phyloP scores from a whole-genome alignment of 73 alveolate genomes.

The Breviolum minutum region DNA sequence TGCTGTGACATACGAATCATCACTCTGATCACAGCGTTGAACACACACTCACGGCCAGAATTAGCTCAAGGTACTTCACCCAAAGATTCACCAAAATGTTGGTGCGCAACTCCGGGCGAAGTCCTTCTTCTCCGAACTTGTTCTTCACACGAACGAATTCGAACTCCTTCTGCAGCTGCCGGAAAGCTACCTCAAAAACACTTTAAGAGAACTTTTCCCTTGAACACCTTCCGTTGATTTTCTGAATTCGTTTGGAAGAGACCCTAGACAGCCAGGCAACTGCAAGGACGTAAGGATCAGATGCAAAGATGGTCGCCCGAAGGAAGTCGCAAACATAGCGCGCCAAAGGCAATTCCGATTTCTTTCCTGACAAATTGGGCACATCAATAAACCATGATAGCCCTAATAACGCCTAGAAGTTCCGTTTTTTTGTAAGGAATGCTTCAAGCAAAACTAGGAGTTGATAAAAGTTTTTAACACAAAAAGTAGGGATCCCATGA shows the following conservation, averaged over 20 bases:
- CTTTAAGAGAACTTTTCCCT: background rate
- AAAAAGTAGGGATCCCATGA: too few relatives aligned
- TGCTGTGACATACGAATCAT: background rate
- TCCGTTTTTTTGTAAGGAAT: too few relatives aligned
- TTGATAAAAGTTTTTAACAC: too few relatives aligned
- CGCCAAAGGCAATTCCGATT: too few relatives aligned
- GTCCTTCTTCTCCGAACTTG: background rate
- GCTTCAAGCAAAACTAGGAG: too few relatives aligned
- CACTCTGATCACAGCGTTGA: background rate
- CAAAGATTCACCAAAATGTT: constrained; percentile 1
- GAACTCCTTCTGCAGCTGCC: constrained; percentile 11
- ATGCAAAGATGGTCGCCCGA: too few relatives aligned
- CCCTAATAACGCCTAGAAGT: too few relatives aligned
- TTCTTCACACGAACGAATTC: background rate
- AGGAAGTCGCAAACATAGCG: too few relatives aligned
- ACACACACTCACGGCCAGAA: background rate
- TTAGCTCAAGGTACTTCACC: background rate
- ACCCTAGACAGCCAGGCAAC: background rate
- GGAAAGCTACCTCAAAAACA: background rate
- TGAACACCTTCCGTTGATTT: background rate
- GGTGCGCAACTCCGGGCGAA: background rate
- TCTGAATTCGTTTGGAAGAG: background rate
- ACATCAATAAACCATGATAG: too few relatives aligned
- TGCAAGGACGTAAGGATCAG: background rate
- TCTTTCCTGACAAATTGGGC: too few relatives aligned